A percentile compares a stretch with the other conserved stretches of the same genome.
Evolutionary conservation across 257 asterid species (phyloP).

Genomic region (Capsicum baccatum): DNA sequence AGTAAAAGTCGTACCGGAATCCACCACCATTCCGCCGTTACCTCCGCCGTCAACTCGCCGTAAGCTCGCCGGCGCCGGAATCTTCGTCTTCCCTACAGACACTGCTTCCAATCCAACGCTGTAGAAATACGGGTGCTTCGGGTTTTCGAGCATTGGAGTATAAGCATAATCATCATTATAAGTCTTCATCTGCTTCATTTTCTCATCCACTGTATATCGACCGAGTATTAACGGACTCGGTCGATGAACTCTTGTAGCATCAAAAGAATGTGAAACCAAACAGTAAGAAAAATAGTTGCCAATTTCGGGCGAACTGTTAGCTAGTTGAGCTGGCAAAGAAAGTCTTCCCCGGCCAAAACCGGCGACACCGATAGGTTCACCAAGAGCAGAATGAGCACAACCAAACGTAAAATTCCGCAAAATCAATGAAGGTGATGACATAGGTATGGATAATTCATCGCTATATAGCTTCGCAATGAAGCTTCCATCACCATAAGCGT

Average conservation of each 20-base stretch:
- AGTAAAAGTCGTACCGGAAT: constrained; percentile 92
- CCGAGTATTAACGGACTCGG: constrained; percentile 92
- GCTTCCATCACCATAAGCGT: constrained; percentile 98
- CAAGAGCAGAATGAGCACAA: constrained; percentile 81
- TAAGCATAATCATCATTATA: constrained; percentile 41
- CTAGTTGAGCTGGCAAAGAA: constrained; percentile 85
- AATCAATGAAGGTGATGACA: constrained; percentile 48
- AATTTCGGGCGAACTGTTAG: constrained; percentile 59
- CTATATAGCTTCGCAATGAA: constrained; percentile 61
- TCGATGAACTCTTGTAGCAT: constrained; percentile 37
- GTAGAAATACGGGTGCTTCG: constrained; percentile 72
- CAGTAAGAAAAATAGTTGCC: constrained; percentile 91
- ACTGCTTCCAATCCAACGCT: constrained; percentile 73
- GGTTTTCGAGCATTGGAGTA: constrained; percentile 81
- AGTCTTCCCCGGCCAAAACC: constrained; percentile 89
- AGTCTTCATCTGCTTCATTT: constrained; percentile 24
- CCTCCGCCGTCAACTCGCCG: constrained; percentile 65
- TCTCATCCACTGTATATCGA: constrained; percentile 41
- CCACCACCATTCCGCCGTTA: constrained; percentile 97
- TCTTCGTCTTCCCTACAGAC: constrained; percentile 54
- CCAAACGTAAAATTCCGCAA: constrained; percentile 77
- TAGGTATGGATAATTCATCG: constrained; percentile 57
- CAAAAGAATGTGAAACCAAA: constrained; percentile 68
- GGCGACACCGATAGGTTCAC: constrained; percentile 93
- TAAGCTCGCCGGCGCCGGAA: constrained; percentile 63